A percentile compares a stretch with the other conserved stretches of the same genome.
phyloP scores from a whole-genome alignment of 306 rosid genomes.

The Inga leiocalycina region DNA sequence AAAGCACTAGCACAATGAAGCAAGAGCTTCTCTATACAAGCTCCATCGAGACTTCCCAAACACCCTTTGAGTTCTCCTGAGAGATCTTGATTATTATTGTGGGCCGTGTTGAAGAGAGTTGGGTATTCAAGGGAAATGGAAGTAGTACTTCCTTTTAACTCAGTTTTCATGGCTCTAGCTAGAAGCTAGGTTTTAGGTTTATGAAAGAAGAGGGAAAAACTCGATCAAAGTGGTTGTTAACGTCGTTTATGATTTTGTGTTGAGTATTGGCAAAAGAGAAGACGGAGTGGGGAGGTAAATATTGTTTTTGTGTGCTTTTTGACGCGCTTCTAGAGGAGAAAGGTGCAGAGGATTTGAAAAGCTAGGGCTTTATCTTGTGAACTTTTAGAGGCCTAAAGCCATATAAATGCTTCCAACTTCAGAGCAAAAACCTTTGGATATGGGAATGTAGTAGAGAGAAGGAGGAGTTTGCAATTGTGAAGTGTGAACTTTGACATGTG shows the following conservation, averaged over 20 bases:
- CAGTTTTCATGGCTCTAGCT: slow-evolving; percentile 64
- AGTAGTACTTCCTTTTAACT: slow-evolving; percentile 51
- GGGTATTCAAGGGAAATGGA: slow-evolving; percentile 69
- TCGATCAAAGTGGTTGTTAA: not conserved
- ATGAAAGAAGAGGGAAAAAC: not conserved
- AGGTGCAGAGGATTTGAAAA: slow-evolving; percentile 37
- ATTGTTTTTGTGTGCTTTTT: not conserved
- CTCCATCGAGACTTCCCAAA: slow-evolving; percentile 87
- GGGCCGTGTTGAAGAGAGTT: slow-evolving; percentile 49
- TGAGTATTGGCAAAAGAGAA: not conserved
- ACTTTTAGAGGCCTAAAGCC: not conserved
- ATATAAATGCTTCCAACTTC: not conserved
- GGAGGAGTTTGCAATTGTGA: not conserved
- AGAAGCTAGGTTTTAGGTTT: not conserved
- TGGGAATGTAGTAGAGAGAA: slow-evolving; percentile 9
- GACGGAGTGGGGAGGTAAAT: slow-evolving; percentile 1
- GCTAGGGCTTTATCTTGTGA: slow-evolving; percentile 35
- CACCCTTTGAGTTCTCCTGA: slow-evolving; percentile 76
- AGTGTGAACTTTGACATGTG: slow-evolving; percentile 22
- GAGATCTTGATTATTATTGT: slow-evolving; percentile 37
- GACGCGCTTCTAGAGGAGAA: slow-evolving; percentile 30
- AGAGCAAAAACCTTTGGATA: slow-evolving; percentile 13
- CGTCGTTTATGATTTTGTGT: not conserved
- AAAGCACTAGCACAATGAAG: slow-evolving; percentile 87
- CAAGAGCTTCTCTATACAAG: slow-evolving; percentile 85